Evolutionary conservation across 2,329 filamentous ascomycete genomes (phyloP).

Genomic region (Fusarium sp.): DNA sequence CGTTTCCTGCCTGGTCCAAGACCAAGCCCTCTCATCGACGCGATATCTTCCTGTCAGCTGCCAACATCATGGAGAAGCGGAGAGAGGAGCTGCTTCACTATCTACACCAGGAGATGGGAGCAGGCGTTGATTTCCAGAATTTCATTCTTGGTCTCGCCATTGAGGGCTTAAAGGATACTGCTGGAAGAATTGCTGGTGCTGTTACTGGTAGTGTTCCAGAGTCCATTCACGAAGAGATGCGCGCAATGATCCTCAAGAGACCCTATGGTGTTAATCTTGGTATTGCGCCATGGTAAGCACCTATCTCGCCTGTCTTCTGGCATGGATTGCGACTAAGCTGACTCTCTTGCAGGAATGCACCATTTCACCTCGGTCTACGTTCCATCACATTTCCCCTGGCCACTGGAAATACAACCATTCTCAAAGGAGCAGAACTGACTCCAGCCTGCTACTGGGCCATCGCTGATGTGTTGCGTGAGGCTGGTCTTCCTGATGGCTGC

Average conservation of each 20-base stretch:
- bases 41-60: slow-evolving; percentile 15
- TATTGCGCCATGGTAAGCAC: slow-evolving; percentile 5
- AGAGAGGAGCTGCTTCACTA: background rate
- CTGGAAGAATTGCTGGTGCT: slow-evolving; percentile 44
- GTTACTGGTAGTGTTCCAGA: slow-evolving; percentile 43
- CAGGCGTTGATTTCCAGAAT: slow-evolving; percentile 8
- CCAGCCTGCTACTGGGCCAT: background rate
- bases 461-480: background rate
- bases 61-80: slow-evolving; percentile 5
- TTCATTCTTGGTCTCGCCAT: slow-evolving; percentile 46
- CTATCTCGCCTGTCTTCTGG: background rate
- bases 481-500: background rate
- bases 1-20: slow-evolving; percentile 7
- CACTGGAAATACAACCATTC: background rate
- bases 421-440: background rate
- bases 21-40: slow-evolving; percentile 9
- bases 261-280: slow-evolving; percentile 24
- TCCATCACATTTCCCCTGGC: background rate
- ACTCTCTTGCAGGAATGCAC: background rate
- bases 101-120: slow-evolving; percentile 18
- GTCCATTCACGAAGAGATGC: slow-evolving; percentile 29
- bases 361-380: background rate
- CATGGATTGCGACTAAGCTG: background rate
- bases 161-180: slow-evolving; percentile 48
- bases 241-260: slow-evolving; percentile 17